phyloP scores from a whole-genome alignment of 306 rosid genomes.

The Lathyrus tuberosus region DNA sequence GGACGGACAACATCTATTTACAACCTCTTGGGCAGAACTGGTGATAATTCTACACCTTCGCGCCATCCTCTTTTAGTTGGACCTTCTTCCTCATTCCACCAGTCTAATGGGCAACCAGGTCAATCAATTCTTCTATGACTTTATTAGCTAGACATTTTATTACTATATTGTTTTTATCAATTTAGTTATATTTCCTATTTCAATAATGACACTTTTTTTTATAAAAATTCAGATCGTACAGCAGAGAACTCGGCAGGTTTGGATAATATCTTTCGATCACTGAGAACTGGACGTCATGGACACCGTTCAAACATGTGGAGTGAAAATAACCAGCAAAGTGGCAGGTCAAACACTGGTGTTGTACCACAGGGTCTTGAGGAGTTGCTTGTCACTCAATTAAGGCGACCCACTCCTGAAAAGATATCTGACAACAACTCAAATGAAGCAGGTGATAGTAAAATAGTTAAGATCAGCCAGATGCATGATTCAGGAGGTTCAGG shows the following conservation, averaged over 20 bases:
- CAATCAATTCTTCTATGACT: constrained; percentile 19
- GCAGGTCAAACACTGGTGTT: constrained; percentile 65
- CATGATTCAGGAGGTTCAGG: constrained; percentile 56
- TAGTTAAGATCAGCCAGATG: constrained; percentile 50
- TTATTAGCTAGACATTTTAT: constrained; percentile 22
- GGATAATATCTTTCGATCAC: constrained; percentile 83
- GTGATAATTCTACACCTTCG: constrained; percentile 78
- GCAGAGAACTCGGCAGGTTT: constrained; percentile 66
- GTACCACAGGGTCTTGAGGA: constrained; percentile 93
- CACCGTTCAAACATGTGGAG: constrained; percentile 86
- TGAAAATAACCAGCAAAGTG: constrained; percentile 73
- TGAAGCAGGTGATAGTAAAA: constrained; percentile 49
- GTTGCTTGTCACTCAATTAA: constrained; percentile 82
- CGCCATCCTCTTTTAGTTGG: constrained; percentile 92
- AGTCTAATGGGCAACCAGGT: constrained; percentile 68
- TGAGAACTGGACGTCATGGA: constrained; percentile 95
- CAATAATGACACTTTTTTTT: constrained; percentile 1
- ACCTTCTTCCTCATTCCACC: constrained; percentile 62
- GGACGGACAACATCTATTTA: constrained; percentile 95
- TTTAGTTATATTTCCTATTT: constrained; percentile 12
- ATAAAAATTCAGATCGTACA: constrained; percentile 54
- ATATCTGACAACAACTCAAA: constrained; percentile 54
- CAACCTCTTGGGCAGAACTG: constrained; percentile 88
- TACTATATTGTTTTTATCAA: not conserved
- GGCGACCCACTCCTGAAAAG: constrained; percentile 69